Evolutionary conservation across 371 early-diverging fungal species (phyloP), one percentile per base, ranked within the genome.

Genomic region (Choanephora cucurbitarum): DNA sequence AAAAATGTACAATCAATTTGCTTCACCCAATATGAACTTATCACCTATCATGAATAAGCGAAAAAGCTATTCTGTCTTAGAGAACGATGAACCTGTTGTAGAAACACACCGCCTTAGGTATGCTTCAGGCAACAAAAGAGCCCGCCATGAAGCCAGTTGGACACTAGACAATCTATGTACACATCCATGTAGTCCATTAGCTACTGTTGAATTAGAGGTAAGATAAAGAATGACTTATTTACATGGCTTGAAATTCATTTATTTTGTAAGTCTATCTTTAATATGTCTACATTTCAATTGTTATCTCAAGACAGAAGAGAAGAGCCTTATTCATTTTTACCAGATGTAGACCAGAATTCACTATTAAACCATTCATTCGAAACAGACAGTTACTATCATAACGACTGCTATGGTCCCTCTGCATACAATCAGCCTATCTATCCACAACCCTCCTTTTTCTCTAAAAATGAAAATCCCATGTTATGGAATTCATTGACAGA

Each of bases 181-280:
- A 19, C 60, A 66, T 55, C 58, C 72, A 13, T 64, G 58, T 52
- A 70, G 70, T 43, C 62, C 66, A 18, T 49, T 77, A 18, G 74
- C 69, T n/a, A 55, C 60, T 15, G 48, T 66, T 51, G 67, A 72
- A 14, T 55, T 77, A 40, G 70, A 77, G 60, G 77, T 77, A 69
- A 49, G 43, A 13, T n/a, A 15, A 23, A 18, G 13, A 1, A 17
- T 40, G 22, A 17, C 32, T 14, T 7, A 47, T 15, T 52, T 51
- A 55, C n/a, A 44, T 49, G n/a, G n/a, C n/a, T n/a, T n/a, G n/a
- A n/a, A n/a, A n/a, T n/a, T n/a, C n/a, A n/a, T n/a, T n/a, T n/a
- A n/a, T n/a, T n/a, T n/a, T n/a, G n/a, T n/a, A n/a, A 77, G 74
- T 60, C 70, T 18, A 59, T 74, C 18, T 74, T 74, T 54, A 69